Evolutionary conservation across 1,139 yeast genomes (phyloP), one percentile per base, ranked within the genome.

Genomic region (Taiozyma sp.): DNA sequence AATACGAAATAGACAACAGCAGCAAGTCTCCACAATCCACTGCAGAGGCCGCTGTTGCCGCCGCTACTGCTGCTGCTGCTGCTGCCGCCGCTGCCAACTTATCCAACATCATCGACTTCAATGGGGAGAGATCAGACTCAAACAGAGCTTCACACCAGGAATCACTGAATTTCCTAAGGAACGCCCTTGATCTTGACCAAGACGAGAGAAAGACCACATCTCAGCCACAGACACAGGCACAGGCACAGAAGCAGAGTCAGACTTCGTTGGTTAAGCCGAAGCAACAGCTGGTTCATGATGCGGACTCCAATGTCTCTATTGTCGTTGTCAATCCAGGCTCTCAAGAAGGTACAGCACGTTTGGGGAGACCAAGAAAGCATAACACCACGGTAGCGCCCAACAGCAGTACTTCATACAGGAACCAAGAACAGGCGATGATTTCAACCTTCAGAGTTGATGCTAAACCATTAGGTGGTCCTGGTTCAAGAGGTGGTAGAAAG

Each of bases 321-420:
- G 64, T 62, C 14, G 61, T 60, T n/a, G 65, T 62, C 3, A 59
- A 62, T 45, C 65, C 65, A 0, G 60, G 56, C 4, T 54, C 59
- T 13, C 53, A 22, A 4, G 60, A 60, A 8, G 64, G 64, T 2
- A 34, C 62, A 1, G 54, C 59, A 2, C 50, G 65, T 40, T 51
- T 62, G 5, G 65, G 65, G 1, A 55, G 65, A 29, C 65, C 65
- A 40, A 52, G 65, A 50, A 55, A 54, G 48, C 55, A 54, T 28
- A 46, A 46, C 1, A 12, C 44, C 1, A 29, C 28, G 3, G 12
- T 45, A 2, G n/a, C 48, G 1, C 19, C 54, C 13, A 46, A 42
- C 32, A 56, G 43, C 19, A 36, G 39, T 1, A 48, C 55, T 2
- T 51, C 64, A 1, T 45, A 49, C 13, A 50, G 51, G 12, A 62